Percentiles rank a stretch among this genome's conserved stretches.
Evolutionary conservation across 1,284 basidiomycete species (phyloP).

Genomic region (Coniferiporia weirii): DNA sequence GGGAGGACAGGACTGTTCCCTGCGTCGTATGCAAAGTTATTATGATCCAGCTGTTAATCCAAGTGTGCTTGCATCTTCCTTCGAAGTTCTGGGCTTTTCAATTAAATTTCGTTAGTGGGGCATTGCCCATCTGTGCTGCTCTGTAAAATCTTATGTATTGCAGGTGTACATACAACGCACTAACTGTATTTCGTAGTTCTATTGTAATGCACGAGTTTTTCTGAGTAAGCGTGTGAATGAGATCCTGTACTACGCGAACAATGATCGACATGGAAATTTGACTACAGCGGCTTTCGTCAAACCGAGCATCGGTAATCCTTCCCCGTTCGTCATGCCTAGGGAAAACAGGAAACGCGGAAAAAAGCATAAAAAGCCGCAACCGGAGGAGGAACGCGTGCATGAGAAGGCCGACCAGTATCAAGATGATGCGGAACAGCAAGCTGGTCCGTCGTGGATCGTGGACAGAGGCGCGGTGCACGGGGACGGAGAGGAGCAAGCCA

Average conservation of each 20-base stretch:
- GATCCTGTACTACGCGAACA: no score
- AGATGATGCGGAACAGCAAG: slow-evolving; percentile 23
- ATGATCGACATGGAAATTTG: no score
- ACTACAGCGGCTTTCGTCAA: no score
- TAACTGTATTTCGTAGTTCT: no score
- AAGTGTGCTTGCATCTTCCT: neutral
- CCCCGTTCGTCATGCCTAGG: slow-evolving; percentile 49
- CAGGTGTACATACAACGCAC: no score
- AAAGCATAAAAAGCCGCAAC: slow-evolving; percentile 55
- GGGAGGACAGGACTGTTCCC: slow-evolving; percentile 65
- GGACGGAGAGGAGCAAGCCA: slow-evolving; percentile 22
- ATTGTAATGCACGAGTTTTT: no score
- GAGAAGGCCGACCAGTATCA: slow-evolving; percentile 16
- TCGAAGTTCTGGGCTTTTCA: neutral
- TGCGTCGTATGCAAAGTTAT: slow-evolving; percentile 64
- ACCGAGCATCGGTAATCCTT: no score
- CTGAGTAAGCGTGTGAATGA: no score
- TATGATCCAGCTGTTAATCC: slow-evolving; percentile 32
- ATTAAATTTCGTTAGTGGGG: no score
- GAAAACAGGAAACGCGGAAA: slow-evolving; percentile 75
- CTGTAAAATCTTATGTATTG: no score
- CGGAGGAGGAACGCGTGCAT: slow-evolving; percentile 25
- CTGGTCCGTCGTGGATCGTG: slow-evolving; percentile 65
- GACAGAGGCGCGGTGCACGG: slow-evolving; percentile 29
- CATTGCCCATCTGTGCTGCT: no score